Base-by-base conservation (phyloP, 2,329 filamentous ascomycete genomes). In the Pseudocercospora pini-densiflorae region DNA sequence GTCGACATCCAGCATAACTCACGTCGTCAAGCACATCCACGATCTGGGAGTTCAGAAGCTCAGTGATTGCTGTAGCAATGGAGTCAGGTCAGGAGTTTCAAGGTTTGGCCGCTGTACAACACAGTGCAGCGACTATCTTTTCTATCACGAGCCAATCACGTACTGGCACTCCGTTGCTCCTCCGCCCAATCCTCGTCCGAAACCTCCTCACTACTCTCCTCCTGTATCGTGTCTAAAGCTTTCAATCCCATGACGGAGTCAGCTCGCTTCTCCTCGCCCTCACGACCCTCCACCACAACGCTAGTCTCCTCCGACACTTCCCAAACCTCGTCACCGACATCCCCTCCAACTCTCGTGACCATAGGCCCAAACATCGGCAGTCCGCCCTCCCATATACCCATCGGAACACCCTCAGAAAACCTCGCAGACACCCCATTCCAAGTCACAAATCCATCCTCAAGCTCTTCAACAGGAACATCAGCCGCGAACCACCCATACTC, bases 141-240 rank as follows among this genome's bases (percentile, higher is more conserved):
- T 40, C 12, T 40, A n/a, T 40, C 36, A 40, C 5, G 6, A 6
- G 2, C 3, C 14, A 4, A 40, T n/a, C 3, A 40, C 14, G 16
- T 7, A 78, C 74, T 0, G 79, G 77, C 82, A 83, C 84, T 0
- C 81, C 79, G 0, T 76, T 75, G 71, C 45, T 47, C 29, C 43
- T 47, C 43, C 2, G 1, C 43, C 21, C 9, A 21, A 10, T 24
- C 7, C n/a, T 49, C 45, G 45, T 10, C 19, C 3, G 9, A 49
- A 19, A 24, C 45, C n/a, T 49, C 45, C 23, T 49, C 36, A 16
- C 36, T 14, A 40, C 36, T 16, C 36, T 40, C 45, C 45, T 49
- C 45, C 45, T 49, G 2, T 1, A 21, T 23, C 3, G 19, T 12
- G 3, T 10, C 45, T 8, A 49, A 24, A 3, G 2, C 23, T n/a